Percentiles rank a stretch among this genome's conserved stretches.
Evolutionary conservation across 495 filamentous ascomycete genomes (phyloP).

Genomic region (Xylaria intraflava): DNA sequence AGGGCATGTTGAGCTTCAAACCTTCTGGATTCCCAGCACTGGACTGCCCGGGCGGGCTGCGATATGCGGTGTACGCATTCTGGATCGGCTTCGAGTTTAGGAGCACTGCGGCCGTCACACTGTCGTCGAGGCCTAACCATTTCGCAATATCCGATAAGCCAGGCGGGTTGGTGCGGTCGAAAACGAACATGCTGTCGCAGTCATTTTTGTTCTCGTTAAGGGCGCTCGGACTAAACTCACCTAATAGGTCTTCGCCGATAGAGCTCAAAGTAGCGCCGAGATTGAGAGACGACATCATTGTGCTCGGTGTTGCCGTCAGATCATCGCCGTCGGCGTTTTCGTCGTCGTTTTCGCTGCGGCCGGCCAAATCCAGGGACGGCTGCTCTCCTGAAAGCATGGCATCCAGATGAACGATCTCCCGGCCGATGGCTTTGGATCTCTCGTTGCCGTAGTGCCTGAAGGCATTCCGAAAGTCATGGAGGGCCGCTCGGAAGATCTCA

Average conservation of each 20-base stretch:
- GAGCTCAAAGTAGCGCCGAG: not conserved
- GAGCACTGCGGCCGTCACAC: not conserved
- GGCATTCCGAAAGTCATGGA: not conserved
- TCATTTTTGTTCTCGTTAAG: not conserved
- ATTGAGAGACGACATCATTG: not conserved
- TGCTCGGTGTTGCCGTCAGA: not conserved
- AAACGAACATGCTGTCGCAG: not conserved
- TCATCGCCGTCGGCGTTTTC: not conserved
- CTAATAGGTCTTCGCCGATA: not conserved
- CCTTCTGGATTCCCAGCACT: not conserved
- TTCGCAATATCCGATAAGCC: not conserved
- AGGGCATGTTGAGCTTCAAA: not conserved
- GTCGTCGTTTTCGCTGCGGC: not conserved
- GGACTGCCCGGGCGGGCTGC: not conserved
- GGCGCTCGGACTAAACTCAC: not conserved
- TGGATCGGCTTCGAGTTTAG: not conserved
- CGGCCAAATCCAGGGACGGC: not conserved
- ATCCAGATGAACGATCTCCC: not conserved
- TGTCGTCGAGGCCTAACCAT: not conserved
- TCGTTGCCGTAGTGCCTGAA: not conserved
- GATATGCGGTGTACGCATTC: not conserved
- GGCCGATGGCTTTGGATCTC: too few relatives aligned
- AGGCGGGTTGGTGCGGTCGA: not conserved
- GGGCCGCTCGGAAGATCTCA: not conserved
- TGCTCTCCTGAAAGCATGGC: not conserved